Base-by-base conservation (phyloP, 208 protist species). In the Trypanosoma vivax region DNA sequence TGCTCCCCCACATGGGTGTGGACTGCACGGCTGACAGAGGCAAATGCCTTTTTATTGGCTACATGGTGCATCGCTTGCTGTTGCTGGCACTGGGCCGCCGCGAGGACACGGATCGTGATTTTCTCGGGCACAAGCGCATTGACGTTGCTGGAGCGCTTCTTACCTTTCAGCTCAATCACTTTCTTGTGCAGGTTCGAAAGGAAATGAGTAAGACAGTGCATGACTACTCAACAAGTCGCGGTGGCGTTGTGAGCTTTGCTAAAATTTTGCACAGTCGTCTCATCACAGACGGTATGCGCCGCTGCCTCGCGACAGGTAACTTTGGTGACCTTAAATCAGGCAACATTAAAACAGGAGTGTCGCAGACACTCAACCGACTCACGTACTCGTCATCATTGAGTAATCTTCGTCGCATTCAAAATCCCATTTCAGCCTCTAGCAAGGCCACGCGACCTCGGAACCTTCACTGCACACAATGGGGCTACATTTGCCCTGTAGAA, bases 281-380 rank as follows among this genome's bases (percentile, higher is more conserved):
- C 37, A 71, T 71, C n/a, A 94, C 84, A 19, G 65, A 74, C 27
- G 92, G 90, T 19, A 45, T 99, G 10, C 79, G 90, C 41, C 98
- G 97, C 60, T 85, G 87, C 16, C 70, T 99, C 24, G 97, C 97
- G 0, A 99, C 98, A 27, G 98, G 98, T 64, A 99, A 99, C 76
- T 99, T 98, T 91, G 86, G 79, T 30, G 64, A 71, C 27, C 24
- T 63, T 10, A 71, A 71, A 45, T 74, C 58, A n/a, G 42, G 48
- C 10, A 52, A 55, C 47, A 60, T 82, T 25, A 60, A 70, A 19
- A 79, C 84, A n/a, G 86, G 83, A 50, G 87, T 96, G 13, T 67
- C 86, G 4, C 96, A 98, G 70, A 95, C 97, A 60, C 78, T 99
- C 14, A 97, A 97, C 50, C 77, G 97, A 28, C 70, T 99, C 3